Base-by-base conservation (phyloP, 805 yeast species). In the Barnettozyma sp. region DNA sequence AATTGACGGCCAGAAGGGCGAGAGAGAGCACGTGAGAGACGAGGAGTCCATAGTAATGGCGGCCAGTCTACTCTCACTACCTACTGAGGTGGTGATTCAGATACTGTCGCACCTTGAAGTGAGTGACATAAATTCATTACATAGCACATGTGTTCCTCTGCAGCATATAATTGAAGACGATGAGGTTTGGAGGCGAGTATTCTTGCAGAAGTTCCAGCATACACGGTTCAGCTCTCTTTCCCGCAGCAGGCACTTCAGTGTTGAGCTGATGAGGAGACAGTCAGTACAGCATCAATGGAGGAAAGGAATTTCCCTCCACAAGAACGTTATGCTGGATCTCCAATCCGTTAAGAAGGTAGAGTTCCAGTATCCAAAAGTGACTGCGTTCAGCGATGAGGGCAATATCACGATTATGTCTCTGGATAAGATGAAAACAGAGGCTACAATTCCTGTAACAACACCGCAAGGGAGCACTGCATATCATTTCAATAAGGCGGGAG, bases 181-280 rank as follows among this genome's bases (percentile, higher is more conserved):
- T 29, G 71, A 65, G 39, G 44, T 65, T 8, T 65, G 70, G 71
- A 63, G 63, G 42, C 56, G 55, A 35, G 45, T 64, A 24, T 62
- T 65, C 38, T 41, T 49, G 10, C 45, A 58, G 18, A 52, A 47
- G 15, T 54, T 53, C 30, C 41, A 50, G 11, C 50, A 60, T 1
- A 43, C 47, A 15, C 35, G 42, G 17, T 65, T 65, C 48, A 66
- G 68, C 18, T 62, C 69, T 0, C 46, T 56, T 22, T 52, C 68
- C 3, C 46, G 50, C n/a, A 57, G 66, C 1, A 26, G 30, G 11
- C 54, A 52, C 34, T 65, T 49, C 39, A 59, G 61, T 35, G 50
- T 49, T 1, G 71, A 65, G 44, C 49, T 56, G 26, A 43, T 57
- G 19, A 48, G 49, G 24, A 45, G 68, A 28, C 45, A 48, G 22